Percentiles rank a stretch among this genome's conserved stretches.
Conservation (phyloP, 1,139 yeast genomes). For the Taphrina pruni region DNA sequence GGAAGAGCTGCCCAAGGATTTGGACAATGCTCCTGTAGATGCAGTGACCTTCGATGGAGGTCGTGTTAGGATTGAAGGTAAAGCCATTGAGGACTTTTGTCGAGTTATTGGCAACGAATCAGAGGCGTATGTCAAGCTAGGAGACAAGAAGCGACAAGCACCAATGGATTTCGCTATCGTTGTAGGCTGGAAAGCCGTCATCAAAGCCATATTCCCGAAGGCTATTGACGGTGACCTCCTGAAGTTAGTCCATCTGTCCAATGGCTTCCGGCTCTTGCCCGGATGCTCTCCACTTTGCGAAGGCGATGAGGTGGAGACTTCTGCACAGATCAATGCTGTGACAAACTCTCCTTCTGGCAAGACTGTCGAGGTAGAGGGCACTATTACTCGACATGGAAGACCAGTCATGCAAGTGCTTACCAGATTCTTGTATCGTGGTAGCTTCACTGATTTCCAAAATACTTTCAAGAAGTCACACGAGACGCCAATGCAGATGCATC, state of each 20-base stretch:
- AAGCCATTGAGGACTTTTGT: constrained; percentile 87
- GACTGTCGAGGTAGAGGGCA: constrained; percentile 93
- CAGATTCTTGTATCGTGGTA: constrained; percentile 95
- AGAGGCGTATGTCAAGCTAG: constrained; percentile 90
- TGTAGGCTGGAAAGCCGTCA: constrained; percentile 97
- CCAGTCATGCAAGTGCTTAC: constrained; percentile 95
- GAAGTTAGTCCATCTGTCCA: constrained; percentile 90
- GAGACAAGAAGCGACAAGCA: constrained; percentile 72
- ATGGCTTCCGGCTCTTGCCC: constrained; percentile 91
- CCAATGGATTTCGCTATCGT: constrained; percentile 99
- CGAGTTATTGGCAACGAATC: constrained; percentile 97
- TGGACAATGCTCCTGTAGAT: constrained; percentile 65
- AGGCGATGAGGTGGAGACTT: constrained; percentile 82
- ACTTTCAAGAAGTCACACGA: constrained; percentile 89
- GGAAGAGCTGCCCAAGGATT: constrained; percentile 61
- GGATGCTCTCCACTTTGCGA: constrained; percentile 88
- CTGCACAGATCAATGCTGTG: constrained; percentile 86
- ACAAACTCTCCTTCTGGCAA: constrained; percentile 92
- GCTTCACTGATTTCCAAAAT: constrained; percentile 82
- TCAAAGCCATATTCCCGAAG: constrained; percentile 95
- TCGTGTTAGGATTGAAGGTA: constrained; percentile 69
- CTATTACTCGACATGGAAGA: constrained; percentile 72
- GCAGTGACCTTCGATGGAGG: constrained; percentile 70
- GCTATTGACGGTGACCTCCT: constrained; percentile 95
- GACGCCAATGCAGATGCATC: constrained; percentile 79